Evolutionary conservation across 306 rosid genomes (phyloP), one percentile per base, ranked within the genome.

Genomic region (Quercus gilva): DNA sequence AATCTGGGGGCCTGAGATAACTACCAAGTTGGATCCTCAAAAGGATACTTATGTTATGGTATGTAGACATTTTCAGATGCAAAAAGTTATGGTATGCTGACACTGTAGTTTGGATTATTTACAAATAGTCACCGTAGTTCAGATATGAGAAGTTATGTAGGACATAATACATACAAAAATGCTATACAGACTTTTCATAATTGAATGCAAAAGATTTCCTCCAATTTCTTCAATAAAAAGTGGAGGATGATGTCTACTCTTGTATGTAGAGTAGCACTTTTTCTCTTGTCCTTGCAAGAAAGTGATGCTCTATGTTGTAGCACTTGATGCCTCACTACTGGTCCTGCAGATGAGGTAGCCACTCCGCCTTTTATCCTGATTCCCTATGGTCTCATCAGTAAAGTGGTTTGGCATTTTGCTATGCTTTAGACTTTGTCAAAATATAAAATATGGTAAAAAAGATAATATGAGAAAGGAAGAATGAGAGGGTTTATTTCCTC

Each of bases 21-120:
- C 84, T 68, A 76, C 86, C 56, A 91, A 87, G 72, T 85, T 92
- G 41, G 91, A 94, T 81, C 91, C 92, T 76, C 78, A 90, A 69
- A 94, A 91, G 87, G 96, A 92, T 55, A 89, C 92, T 43, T 94
- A 89, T 74, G 98, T 94, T 69, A 65, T 94, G 97, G 98, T 94
- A 84, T 81, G 84, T 67, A 55, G 49, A 14, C 29, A 14, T 55
- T 71, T 41, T 59, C 76, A 71, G 70, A 67, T 61, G 31, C 43
- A 52, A 57, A 69, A 43, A 37, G 59, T 41, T 55, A 61, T 4
- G 23, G 45, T 41, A 7, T 8, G 45, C 8, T 41, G 45, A 8
- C 45, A 41, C 45, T 41, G 45, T 41, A 8, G 45, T 41, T 41
- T 41, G 45, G 45, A 41, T 41, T 41, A 8, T 41, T 41, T 41